Percentiles rank a stretch among this genome's conserved stretches.
Evolutionary conservation across 176 grass and related monocot species (phyloP).

Genomic region (Triticum urartu): DNA sequence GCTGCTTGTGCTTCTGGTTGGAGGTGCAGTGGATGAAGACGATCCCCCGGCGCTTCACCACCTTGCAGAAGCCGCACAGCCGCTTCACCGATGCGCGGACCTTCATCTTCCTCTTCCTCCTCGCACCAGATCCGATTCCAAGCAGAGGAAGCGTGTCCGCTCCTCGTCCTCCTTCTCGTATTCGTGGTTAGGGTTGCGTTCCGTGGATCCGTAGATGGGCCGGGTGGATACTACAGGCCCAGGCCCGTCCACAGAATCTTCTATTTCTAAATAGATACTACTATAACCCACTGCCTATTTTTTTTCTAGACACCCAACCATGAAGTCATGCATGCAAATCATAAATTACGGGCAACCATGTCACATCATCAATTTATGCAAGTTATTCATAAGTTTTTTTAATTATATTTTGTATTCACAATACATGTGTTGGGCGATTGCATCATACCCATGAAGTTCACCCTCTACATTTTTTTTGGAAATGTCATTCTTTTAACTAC

Average conservation of each 20-base stretch:
- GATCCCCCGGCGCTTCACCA: slow-evolving; percentile 87
- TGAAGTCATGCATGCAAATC: too few species aligned
- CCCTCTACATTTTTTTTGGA: too few species aligned
- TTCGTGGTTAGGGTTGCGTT: slow-evolving; percentile 4
- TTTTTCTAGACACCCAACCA: too few species aligned
- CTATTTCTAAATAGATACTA: too few species aligned
- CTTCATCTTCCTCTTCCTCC: slow-evolving; percentile 61
- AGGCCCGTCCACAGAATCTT: background rate
- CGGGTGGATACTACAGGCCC: background rate
- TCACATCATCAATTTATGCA: too few species aligned
- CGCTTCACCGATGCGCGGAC: slow-evolving; percentile 93
- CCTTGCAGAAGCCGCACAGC: slow-evolving; percentile 81
- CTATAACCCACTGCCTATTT: too few species aligned
- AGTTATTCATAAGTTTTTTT: too few species aligned
- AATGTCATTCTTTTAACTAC: too few species aligned
- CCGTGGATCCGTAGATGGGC: background rate
- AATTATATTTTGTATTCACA: too few species aligned
- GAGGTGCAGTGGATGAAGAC: slow-evolving; percentile 81
- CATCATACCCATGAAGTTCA: too few species aligned
- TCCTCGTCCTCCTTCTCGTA: background rate
- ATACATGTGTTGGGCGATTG: too few species aligned
- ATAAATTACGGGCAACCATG: too few species aligned
- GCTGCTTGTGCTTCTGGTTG: slow-evolving; percentile 96
- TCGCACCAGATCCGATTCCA: background rate
- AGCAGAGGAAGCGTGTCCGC: background rate